phyloP scores from a whole-genome alignment of 805 yeast genomes.

The Isabelozyma heimii region DNA sequence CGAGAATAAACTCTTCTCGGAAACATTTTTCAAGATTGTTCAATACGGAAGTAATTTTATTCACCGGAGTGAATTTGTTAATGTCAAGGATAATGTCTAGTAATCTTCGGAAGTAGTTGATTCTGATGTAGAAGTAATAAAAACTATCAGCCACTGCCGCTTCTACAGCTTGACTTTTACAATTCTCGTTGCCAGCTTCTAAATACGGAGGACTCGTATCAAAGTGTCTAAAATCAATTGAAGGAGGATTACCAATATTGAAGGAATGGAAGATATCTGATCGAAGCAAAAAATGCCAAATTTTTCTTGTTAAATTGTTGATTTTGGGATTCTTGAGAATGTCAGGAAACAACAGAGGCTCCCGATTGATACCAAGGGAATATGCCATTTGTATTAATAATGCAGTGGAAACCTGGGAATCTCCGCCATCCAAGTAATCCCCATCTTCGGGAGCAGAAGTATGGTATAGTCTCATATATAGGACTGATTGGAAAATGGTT shows the following conservation, averaged over 20 bases:
- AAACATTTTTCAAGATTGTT: constrained; percentile 6
- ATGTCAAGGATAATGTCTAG: constrained; percentile 13
- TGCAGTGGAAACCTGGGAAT: constrained; percentile 49
- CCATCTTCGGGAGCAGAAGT: constrained; percentile 47
- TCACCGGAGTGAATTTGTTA: constrained; percentile 9
- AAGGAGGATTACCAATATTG: constrained; percentile 16
- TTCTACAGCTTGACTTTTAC: constrained; percentile 11
- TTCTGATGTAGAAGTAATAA: constrained; percentile 6
- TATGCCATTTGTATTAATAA: constrained; percentile 59
- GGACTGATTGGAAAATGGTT: constrained; percentile 48
- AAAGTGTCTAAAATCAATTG: constrained; percentile 5
- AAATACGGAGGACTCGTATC: constrained; percentile 13
- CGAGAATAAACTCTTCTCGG: constrained; percentile 5
- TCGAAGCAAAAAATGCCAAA: constrained; percentile 18
- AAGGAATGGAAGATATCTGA: constrained; percentile 23
- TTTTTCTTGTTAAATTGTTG: constrained; percentile 19
- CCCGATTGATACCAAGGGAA: constrained; percentile 61
- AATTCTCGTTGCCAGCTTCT: constrained; percentile 12
- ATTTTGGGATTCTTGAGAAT: constrained; percentile 12
- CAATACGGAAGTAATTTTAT: constrained; percentile 6
- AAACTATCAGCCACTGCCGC: constrained; percentile 6
- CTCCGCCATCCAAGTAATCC: constrained; percentile 53
- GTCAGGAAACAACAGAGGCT: constrained; percentile 42
- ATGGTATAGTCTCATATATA: constrained; percentile 47
- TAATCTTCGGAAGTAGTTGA: constrained; percentile 7